Base-by-base conservation (phyloP, 192 early-diverging fungal genomes). In the Podila horticola region DNA sequence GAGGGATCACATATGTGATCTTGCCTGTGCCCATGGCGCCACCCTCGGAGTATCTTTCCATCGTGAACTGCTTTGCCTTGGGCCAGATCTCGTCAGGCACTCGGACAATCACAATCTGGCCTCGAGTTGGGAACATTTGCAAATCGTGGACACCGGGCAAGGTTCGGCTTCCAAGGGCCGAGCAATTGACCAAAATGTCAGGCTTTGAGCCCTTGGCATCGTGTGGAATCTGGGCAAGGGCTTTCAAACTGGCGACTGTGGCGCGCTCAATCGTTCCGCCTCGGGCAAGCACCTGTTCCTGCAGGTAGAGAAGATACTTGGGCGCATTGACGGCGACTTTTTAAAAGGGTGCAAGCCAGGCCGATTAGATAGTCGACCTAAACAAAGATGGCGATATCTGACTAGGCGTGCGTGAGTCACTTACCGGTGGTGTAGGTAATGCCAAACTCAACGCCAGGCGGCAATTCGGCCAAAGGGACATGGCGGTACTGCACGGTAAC, bases 181-280 rank as follows among this genome's bases (percentile, higher is more conserved):
- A 91, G 73, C 96, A 96, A 70, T 96, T 96, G 61, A 96, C 79
- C 49, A 95, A 85, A 38, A 92, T 76, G 58, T 89, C 86, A 41
- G 88, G 66, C 45, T 82, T 77, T 12, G 72, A 29, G 58, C 57
- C n/a, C 24, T 15, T 19, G 50, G 49, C 26, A 15, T 29, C 28
- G 28, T 72, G 82, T 51, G 83, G 71, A 62, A 83, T 59, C n/a
- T 65, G 52, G 29, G 86, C 72, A 20, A 84, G 84, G 10, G 89
- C 88, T 58, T 89, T 85, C 30, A 93, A 72, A 62, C 88, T 83
- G 0, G 64, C 29, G 11, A 90, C 49, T 5, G 84, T 71, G 9
- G 38, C 62, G 1, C 67, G 73, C 66, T 85, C 72, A 19, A 90
- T 64, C 12, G 41, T 79, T 2, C 88, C 93, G 57, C 92, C 92